A percentile compares a stretch with the other conserved stretches of the same genome.
Evolutionary conservation across 208 protist genomes (phyloP).

Genomic region (Leishmania guyanensis): DNA sequence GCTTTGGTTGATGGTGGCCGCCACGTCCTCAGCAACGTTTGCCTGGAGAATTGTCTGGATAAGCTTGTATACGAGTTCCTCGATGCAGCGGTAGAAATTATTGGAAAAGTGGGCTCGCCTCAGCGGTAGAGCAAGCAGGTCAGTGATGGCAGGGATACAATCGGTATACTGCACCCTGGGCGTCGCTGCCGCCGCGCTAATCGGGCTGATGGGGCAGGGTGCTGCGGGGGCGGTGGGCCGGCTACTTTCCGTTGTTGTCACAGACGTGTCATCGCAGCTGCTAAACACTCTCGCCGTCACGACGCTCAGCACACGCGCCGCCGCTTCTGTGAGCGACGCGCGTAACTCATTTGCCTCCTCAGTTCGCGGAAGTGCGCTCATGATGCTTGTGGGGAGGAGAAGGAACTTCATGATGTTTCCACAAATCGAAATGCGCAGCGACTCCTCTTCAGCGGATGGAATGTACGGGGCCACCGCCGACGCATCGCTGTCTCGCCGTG

Average conservation of each 20-base stretch:
- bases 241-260: not conserved
- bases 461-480: conserved; percentile 31
- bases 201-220: not conserved
- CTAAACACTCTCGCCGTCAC: conserved; percentile 41
- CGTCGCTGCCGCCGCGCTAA: not conserved
- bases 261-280: conserved; percentile 12
- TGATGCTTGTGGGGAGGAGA: conserved; percentile 73
- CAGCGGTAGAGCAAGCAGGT: conserved; percentile 6
- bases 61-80: conserved; percentile 53
- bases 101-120: conserved; percentile 59
- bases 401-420: conserved; percentile 85
- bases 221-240: not conserved
- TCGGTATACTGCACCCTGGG: not conserved
- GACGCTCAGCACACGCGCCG: conserved; percentile 40
- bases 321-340: conserved; percentile 34
- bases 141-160: not conserved
- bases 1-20: not conserved
- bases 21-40: not conserved
- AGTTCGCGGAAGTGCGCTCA: conserved; percentile 38
- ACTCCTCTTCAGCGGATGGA: conserved; percentile 68
- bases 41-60: conserved; percentile 51
- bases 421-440: conserved; percentile 59
- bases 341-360: conserved; percentile 42
- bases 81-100: conserved; percentile 62
- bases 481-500: not conserved